Evolutionary conservation across 2,329 filamentous ascomycete genomes (phyloP).

Genomic region (Fusarium cicatricum): DNA sequence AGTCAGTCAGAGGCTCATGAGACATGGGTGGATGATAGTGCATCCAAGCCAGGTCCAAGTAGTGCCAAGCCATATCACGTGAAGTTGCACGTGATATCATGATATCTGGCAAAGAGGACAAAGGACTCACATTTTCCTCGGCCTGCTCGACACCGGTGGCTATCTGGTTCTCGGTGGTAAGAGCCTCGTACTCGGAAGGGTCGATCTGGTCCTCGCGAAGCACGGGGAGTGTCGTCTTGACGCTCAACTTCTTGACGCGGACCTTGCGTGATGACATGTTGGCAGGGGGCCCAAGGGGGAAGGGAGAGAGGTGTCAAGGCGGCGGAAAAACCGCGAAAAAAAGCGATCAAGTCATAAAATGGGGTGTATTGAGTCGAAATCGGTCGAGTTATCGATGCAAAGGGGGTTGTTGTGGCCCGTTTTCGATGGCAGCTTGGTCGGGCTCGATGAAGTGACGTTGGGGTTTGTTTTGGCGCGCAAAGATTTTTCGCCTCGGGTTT

Average conservation of each 20-base stretch:
- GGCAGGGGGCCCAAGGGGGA: conserved; percentile 51
- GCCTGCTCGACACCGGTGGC: conserved; percentile 97
- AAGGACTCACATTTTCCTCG: conserved; percentile 89
- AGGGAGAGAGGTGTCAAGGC: conserved; percentile 51
- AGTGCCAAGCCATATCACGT: conserved; percentile 52
- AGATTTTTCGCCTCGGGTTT: conserved; percentile 60
- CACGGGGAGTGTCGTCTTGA: conserved; percentile 87
- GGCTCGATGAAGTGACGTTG: conserved; percentile 65
- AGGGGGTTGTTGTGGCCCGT: conserved; percentile 56
- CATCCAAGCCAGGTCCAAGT: conserved; percentile 10
- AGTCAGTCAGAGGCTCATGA: conserved; percentile 42
- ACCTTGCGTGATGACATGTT: conserved; percentile 74
- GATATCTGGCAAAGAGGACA: conserved; percentile 40
- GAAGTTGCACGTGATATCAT: conserved; percentile 58
- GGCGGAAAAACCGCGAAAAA: conserved; percentile 70
- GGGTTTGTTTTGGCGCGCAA: conserved; percentile 61
- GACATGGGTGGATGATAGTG: conserved; percentile 21
- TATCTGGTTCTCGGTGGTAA: conserved; percentile 84
- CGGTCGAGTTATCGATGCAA: conserved; percentile 60
- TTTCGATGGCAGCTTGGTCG: conserved; percentile 63
- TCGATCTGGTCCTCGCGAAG: conserved; percentile 93
- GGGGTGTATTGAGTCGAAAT: conserved; percentile 62
- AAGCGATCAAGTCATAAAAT: conserved; percentile 69
- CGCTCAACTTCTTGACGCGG: conserved; percentile 89
- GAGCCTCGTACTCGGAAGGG: conserved; percentile 82